These are phyloP conservation scores for Neurospora hispaniola DNA, from an alignment of 495 filamentous ascomycete genomes.

Conservation along the genomic window DNA sequence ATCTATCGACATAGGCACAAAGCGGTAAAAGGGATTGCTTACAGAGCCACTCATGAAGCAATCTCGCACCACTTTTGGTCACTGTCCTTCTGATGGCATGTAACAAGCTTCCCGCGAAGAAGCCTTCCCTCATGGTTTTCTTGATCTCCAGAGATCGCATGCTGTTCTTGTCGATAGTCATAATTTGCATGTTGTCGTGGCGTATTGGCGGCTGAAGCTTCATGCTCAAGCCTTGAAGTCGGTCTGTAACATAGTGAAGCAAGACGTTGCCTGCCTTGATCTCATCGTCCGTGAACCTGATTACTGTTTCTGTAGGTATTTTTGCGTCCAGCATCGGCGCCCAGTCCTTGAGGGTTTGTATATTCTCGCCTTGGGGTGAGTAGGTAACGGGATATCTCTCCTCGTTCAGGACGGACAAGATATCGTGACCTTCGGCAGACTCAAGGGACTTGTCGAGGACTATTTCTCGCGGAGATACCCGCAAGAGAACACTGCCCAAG, in stretches of 20 bases:
- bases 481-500: conserved; percentile 65
- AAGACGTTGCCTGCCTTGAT: conserved; percentile 60
- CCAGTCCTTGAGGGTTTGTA: conserved; percentile 57
- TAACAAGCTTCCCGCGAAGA: conserved; percentile 69
- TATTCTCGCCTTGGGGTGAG: conserved; percentile 27
- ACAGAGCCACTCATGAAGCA: conserved; percentile 78
- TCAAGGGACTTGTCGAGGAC: conserved; percentile 57
- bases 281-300: conserved; percentile 41
- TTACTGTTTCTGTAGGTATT: conserved; percentile 31
- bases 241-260: conserved; percentile 70
- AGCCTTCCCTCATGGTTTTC: conserved; percentile 65
- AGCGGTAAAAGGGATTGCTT: conserved; percentile 11
- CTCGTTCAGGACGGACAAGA: conserved; percentile 39
- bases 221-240: conserved; percentile 67
- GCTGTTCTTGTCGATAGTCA: conserved; percentile 86
- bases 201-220: conserved; percentile 76
- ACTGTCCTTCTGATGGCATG: conserved; percentile 81
- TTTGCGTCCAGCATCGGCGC: conserved; percentile 61
- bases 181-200: conserved; percentile 59
- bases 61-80: conserved; percentile 78
- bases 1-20: not conserved
- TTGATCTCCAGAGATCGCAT: conserved; percentile 84
- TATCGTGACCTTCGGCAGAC: conserved; percentile 29
- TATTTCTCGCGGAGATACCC: conserved; percentile 78
- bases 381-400: conserved; percentile 51